These are phyloP conservation scores for Wickerhamiella cacticola DNA, from an alignment of 805 yeast species.

Conservation along the genomic window DNA sequence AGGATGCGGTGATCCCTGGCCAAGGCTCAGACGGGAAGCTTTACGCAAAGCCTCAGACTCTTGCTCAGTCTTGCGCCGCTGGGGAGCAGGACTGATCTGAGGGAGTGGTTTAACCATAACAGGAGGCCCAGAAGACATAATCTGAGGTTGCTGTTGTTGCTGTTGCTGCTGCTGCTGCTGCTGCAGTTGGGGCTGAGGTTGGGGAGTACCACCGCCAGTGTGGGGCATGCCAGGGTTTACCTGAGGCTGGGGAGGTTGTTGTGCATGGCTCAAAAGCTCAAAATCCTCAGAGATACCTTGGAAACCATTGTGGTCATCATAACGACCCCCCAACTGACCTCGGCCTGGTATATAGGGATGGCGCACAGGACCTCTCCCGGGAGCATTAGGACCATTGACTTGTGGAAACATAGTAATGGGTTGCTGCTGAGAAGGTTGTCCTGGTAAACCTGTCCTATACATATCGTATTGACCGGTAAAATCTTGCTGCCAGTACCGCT, in stretches of 20 bases:
- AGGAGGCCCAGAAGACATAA: not conserved
- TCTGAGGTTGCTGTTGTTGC: not conserved
- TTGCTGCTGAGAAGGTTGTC: conserved; percentile 1
- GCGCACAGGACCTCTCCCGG: not conserved
- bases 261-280: conserved; percentile 1
- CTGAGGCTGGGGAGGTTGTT: not conserved
- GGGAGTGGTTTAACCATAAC: conserved; percentile 1
- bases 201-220: not conserved
- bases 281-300: conserved; percentile 3
- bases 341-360: conserved; percentile 1
- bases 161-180: conserved; percentile 5
- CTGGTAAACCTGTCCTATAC: not conserved
- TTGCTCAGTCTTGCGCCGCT: conserved; percentile 1
- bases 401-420: not conserved
- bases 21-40: conserved; percentile 1
- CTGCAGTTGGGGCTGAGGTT: not conserved
- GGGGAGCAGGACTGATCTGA: conserved; percentile 5
- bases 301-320: conserved; percentile 1
- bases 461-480: conserved; percentile 1
- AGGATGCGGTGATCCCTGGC: conserved; percentile 3
- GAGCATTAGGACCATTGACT: conserved; percentile 3
- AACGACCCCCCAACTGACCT: not conserved
- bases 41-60: not conserved
- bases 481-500: conserved; percentile 12
- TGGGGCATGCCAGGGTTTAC: not conserved